These are phyloP conservation scores for Aspergillus sp. DNA, from an alignment of 2,329 filamentous ascomycete genomes.

Conservation along the genomic window DNA sequence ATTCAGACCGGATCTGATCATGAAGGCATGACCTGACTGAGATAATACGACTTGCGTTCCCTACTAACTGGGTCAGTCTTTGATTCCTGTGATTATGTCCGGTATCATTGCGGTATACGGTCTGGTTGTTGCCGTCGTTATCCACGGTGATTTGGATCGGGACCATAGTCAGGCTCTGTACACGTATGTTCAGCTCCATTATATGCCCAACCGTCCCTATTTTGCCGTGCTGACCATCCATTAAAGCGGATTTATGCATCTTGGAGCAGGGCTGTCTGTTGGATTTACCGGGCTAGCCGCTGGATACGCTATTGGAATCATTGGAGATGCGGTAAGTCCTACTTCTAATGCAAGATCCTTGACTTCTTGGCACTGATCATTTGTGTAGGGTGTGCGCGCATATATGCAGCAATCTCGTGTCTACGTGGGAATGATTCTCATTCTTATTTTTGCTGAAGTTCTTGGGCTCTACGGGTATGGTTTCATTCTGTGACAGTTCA, in stretches of 20 bases:
- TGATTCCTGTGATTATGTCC: conserved; percentile 75
- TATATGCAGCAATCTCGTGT: conserved; percentile 97
- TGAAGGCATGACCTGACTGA: conserved; percentile 55
- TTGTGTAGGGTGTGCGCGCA: conserved; percentile 69
- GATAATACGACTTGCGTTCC: not conserved
- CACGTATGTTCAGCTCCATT: conserved; percentile 54
- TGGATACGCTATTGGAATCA: conserved; percentile 93
- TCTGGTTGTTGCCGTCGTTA: conserved; percentile 93
- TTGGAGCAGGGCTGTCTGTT: conserved; percentile 85
- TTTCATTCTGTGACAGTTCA: not conserved
- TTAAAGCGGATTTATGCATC: conserved; percentile 84
- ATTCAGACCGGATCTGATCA: conserved; percentile 66
- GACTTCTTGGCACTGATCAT: conserved; percentile 20
- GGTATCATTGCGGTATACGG: conserved; percentile 99
- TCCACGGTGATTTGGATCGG: conserved; percentile 78
- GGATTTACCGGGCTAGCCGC: conserved; percentile 90
- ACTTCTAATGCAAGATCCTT: not conserved
- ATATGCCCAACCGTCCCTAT: not conserved
- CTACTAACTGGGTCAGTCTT: conserved; percentile 39
- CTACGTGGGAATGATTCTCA: conserved; percentile 98
- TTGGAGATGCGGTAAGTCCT: conserved; percentile 75
- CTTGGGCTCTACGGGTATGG: conserved; percentile 93
- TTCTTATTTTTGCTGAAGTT: conserved; percentile 97
- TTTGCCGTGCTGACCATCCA: conserved; percentile 16
- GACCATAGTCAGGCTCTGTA: conserved; percentile 76